phyloP scores from a whole-genome alignment of 805 yeast genomes.

The Barnettozyma salicaria region DNA sequence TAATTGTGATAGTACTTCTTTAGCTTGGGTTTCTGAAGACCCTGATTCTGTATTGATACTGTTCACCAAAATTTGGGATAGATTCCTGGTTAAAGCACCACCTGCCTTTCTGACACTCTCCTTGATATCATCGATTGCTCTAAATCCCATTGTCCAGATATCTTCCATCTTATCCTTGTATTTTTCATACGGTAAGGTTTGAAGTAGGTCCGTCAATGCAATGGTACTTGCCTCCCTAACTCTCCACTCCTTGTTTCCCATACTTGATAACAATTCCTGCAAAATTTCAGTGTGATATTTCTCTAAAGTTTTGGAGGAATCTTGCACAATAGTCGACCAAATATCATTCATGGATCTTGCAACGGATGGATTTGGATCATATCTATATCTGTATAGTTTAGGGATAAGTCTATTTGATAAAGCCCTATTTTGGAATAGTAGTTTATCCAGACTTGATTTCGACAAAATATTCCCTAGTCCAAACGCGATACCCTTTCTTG shows the following conservation, averaged over 20 bases:
- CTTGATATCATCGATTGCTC: constrained; percentile 90
- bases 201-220: constrained; percentile 66
- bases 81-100: constrained; percentile 52
- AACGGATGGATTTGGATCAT: constrained; percentile 76
- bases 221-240: constrained; percentile 80
- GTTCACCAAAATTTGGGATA: constrained; percentile 58
- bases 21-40: constrained; percentile 35
- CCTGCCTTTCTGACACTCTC: constrained; percentile 89
- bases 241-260: constrained; percentile 88
- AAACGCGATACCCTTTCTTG: constrained; percentile 90
- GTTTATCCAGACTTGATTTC: constrained; percentile 62
- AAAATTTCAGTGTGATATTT: constrained; percentile 54
- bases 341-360: constrained; percentile 81
- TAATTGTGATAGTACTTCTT: constrained; percentile 45
- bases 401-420: constrained; percentile 66
- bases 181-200: constrained; percentile 44
- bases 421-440: constrained; percentile 46
- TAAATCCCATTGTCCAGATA: constrained; percentile 83
- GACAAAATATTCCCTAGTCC: constrained; percentile 84
- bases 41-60: constrained; percentile 44
- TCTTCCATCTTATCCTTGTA: constrained; percentile 52
- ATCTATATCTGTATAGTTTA: constrained; percentile 74
- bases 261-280: constrained; percentile 55
- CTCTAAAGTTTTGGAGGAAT: constrained; percentile 47
- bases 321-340: constrained; percentile 67